These are phyloP conservation scores for Neofusicoccum cordaticola DNA, from an alignment of 2,329 filamentous ascomycete species.

Conservation along the genomic window DNA sequence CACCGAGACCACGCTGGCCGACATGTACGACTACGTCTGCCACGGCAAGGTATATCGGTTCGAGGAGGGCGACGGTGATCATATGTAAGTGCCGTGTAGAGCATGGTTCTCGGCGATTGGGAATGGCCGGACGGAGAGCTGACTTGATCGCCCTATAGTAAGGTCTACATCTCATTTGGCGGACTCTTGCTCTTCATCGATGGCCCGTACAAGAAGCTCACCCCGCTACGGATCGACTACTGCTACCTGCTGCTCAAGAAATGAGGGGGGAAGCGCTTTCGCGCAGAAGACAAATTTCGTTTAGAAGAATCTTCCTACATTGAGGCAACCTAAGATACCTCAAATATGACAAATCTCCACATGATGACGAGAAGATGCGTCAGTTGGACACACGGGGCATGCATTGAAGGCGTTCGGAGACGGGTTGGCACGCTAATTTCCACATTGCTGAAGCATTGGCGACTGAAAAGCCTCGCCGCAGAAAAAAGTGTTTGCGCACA, in stretches of 20 bases:
- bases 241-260: slow-evolving; percentile 94
- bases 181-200: slow-evolving; percentile 87
- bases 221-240: slow-evolving; percentile 85
- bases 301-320: neutral
- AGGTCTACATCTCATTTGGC: slow-evolving; percentile 91
- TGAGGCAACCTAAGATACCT: neutral
- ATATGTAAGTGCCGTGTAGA: slow-evolving; percentile 64
- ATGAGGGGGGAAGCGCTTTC: slow-evolving; percentile 42
- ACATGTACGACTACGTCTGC: slow-evolving; percentile 85
- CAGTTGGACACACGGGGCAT: neutral
- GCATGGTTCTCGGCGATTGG: too few species aligned
- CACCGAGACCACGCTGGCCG: slow-evolving; percentile 56
- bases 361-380: neutral
- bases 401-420: slow-evolving; percentile 17
- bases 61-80: slow-evolving; percentile 77
- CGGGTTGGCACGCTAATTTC: neutral
- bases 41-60: slow-evolving; percentile 88
- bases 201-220: slow-evolving; percentile 94
- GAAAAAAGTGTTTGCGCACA: neutral
- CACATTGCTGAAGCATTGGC: slow-evolving; percentile 2
- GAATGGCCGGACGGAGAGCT: neutral
- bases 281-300: neutral
- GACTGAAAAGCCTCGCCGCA: neutral
- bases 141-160: slow-evolving; percentile 52
- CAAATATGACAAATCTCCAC: neutral